These are phyloP conservation scores for Aspergillus affinis DNA, from an alignment of 495 filamentous ascomycete species.

Conservation along the genomic window DNA sequence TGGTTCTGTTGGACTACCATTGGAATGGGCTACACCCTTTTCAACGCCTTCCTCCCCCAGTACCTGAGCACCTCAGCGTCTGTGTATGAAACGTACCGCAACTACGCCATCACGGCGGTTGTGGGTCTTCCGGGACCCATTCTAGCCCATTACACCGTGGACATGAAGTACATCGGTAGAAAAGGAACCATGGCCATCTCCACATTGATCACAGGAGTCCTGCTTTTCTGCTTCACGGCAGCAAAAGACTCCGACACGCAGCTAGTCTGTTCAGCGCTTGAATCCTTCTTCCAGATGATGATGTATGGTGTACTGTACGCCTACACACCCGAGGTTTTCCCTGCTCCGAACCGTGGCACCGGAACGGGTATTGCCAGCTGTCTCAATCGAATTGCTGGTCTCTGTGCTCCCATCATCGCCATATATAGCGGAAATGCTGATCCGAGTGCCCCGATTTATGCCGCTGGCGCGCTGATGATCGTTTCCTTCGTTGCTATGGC, in stretches of 20 bases:
- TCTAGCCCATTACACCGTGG: slow-evolving; percentile 46
- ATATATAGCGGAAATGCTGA: slow-evolving; percentile 44
- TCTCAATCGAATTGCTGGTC: slow-evolving; percentile 56
- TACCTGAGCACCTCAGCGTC: slow-evolving; percentile 47
- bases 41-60: slow-evolving; percentile 60
- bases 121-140: slow-evolving; percentile 54
- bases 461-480: slow-evolving; percentile 51
- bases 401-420: slow-evolving; percentile 58
- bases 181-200: slow-evolving; percentile 53
- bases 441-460: slow-evolving; percentile 53
- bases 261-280: slow-evolving; percentile 46
- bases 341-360: slow-evolving; percentile 53
- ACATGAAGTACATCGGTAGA: slow-evolving; percentile 51
- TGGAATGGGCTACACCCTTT: slow-evolving; percentile 58
- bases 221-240: slow-evolving; percentile 53
- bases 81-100: slow-evolving; percentile 51
- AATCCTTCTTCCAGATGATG: slow-evolving; percentile 55
- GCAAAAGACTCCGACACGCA: slow-evolving; percentile 41
- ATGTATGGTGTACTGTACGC: slow-evolving; percentile 57
- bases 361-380: slow-evolving; percentile 54
- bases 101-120: slow-evolving; percentile 53
- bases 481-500: slow-evolving; percentile 53
- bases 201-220: slow-evolving; percentile 49
- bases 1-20: slow-evolving; percentile 60
- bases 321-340: slow-evolving; percentile 58